Conservation (phyloP, 257 asterid genomes). For the Oldenlandia corymbosa region DNA sequence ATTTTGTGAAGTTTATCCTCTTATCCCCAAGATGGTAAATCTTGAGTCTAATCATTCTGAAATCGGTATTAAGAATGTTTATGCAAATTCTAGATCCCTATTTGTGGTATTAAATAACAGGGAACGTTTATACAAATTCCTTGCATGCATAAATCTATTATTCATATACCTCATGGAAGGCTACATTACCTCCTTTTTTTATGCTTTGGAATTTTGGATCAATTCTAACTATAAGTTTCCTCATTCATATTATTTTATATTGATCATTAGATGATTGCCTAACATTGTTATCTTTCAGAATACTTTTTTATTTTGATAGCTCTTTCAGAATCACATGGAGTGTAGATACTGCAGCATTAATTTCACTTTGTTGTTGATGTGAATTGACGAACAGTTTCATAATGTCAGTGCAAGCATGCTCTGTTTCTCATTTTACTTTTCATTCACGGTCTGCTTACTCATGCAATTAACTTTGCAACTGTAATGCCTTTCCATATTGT, state of each 20-base stretch:
- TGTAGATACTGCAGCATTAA: neutral
- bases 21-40: conserved; percentile 79
- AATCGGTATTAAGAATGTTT: neutral
- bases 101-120: neutral
- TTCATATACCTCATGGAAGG: neutral
- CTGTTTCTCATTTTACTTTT: no score
- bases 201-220: neutral
- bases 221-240: neutral
- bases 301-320: no score
- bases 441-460: neutral
- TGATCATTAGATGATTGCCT: neutral
- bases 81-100: neutral
- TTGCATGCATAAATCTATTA: neutral
- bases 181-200: neutral
- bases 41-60: neutral
- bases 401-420: no score
- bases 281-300: no score
- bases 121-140: no score
- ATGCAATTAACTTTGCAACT: neutral
- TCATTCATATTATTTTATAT: neutral
- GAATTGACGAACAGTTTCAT: neutral
- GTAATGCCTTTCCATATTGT: neutral
- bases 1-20: conserved; percentile 71
- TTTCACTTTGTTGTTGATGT: neutral
- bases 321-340: conserved; percentile 5